Base-by-base conservation (phyloP, 768 basidiomycete genomes). In the Lanmaoa rubissima region DNA sequence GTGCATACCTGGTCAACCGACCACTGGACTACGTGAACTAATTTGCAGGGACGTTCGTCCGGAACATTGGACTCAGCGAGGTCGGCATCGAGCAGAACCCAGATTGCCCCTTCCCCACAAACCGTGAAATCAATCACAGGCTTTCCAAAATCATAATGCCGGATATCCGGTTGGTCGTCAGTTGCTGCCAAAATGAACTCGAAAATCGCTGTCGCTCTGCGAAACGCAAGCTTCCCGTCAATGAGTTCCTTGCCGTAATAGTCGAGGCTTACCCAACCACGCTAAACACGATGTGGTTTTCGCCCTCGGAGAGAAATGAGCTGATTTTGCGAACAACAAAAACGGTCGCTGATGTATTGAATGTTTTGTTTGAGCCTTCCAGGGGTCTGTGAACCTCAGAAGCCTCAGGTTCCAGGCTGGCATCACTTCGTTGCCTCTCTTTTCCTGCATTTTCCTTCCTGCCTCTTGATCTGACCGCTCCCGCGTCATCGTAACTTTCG, bases 141-240 rank as follows among this genome's bases (percentile, higher is more conserved):
- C 43, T 71, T 73, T 9, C 73, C 74, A 48, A 90, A 78, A 64
- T 87, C 80, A 28, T 83, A 69, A 24, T 73, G 63, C 16, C 69
- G 68, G 39, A 84, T 58, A 53, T 42, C 63, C 47, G 57, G 61
- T 41, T 40, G 61, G 43, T 58, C 62, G 51, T 40, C 61, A 46
- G 44, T 59, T 48, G 54, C 72, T 58, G 67, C 69, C 71, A 62
- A 73, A 55, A 60, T 67, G 71, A 74, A 75, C 48, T 71, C 76
- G 69, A 91, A 92, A 11, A 93, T 63, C 0, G 90, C 88, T 1
- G 86, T 84, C 4, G 83, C 81, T 19, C 91, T 92, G 65, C 35
- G 57, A 26, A 53, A 53, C 32, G 35, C 5, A 51, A 43, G 31
- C 14, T 52, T 8, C n/a, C 14, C 4, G 43, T 63, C 44, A 58